Percentiles rank a stretch among this genome's conserved stretches.
Conservation (phyloP, 768 basidiomycete species). For the Suillus subalutaceus region DNA sequence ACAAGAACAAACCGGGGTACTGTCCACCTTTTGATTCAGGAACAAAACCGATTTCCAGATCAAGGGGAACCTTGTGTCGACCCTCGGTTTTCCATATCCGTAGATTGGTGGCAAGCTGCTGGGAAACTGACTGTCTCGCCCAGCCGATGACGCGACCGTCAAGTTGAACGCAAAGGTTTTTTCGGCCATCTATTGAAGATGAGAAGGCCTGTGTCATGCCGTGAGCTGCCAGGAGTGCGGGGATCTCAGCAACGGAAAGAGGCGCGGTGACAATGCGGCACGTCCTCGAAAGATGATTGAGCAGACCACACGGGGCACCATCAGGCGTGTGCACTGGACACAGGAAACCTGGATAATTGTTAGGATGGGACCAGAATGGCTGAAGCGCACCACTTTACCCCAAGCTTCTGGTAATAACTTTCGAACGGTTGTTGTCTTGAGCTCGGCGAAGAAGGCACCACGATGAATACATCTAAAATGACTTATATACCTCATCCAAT, state of each 20-base stretch:
- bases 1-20: conserved; percentile 94
- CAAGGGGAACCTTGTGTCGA: conserved; percentile 78
- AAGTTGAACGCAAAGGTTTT: conserved; percentile 88
- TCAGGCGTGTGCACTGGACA: conserved; percentile 99
- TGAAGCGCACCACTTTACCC: conserved; percentile 55
- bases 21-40: conserved; percentile 91
- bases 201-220: conserved; percentile 95
- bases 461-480: conserved; percentile 98
- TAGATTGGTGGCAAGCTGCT: conserved; percentile 80
- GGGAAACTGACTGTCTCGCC: conserved; percentile 74
- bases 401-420: conserved; percentile 97
- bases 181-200: conserved; percentile 76
- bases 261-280: conserved; percentile 88
- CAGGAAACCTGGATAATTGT: conserved; percentile 70
- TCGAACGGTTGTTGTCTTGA: conserved; percentile 97
- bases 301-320: conserved; percentile 94
- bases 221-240: conserved; percentile 77
- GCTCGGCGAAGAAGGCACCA: conserved; percentile 98
- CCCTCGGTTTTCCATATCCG: conserved; percentile 96
- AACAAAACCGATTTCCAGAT: conserved; percentile 93
- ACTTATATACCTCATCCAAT: conserved; percentile 97
- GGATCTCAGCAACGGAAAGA: conserved; percentile 77
- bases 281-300: conserved; percentile 93
- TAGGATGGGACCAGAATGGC: conserved; percentile 11
- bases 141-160: conserved; percentile 95